phyloP scores from a whole-genome alignment of 1,284 basidiomycete species.

The Leccinum huronense region DNA sequence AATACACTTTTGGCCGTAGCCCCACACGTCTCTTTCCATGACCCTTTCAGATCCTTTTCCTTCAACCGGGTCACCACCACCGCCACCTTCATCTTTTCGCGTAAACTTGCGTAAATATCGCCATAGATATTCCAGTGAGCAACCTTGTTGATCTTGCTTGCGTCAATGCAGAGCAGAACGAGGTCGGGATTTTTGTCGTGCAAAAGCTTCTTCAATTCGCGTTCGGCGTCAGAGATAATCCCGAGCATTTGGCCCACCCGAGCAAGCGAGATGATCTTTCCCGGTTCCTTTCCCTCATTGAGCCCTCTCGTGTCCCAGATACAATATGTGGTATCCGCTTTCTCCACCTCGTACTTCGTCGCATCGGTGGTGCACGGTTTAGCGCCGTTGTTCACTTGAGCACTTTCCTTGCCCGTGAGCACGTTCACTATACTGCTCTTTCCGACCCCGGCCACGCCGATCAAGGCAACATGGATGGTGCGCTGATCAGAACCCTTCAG shows the following conservation, averaged over 20 bases:
- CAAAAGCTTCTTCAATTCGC: conserved; percentile 22
- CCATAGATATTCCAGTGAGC: conserved; percentile 26
- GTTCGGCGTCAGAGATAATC: conserved; percentile 18
- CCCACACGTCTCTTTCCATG: conserved; percentile 24
- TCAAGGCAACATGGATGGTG: conserved; percentile 23
- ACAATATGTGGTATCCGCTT: conserved; percentile 12
- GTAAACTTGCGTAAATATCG: conserved; percentile 23
- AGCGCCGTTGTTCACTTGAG: conserved; percentile 21
- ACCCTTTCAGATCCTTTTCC: conserved; percentile 7
- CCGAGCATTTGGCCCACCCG: conserved; percentile 3
- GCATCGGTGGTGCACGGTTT: conserved; percentile 24
- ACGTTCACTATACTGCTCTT: conserved; percentile 33
- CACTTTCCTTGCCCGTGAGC: conserved; percentile 19
- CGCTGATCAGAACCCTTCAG: conserved; percentile 9
- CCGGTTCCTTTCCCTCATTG: conserved; percentile 21
- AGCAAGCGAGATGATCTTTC: conserved; percentile 5
- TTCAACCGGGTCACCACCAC: conserved; percentile 37
- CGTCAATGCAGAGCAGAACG: conserved; percentile 27
- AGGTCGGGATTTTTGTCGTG: conserved; percentile 16
- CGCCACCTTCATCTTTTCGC: conserved; percentile 18
- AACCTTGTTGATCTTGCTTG: conserved; percentile 18
- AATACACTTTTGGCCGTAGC: conserved; percentile 11
- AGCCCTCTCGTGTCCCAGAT: conserved; percentile 32
- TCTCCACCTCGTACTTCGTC: conserved; percentile 15
- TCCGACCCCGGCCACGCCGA: conserved; percentile 27